Evolutionary conservation across 192 early-diverging fungal species (phyloP), one percentile per base, ranked within the genome.

Genomic region (Coemansia sp.): DNA sequence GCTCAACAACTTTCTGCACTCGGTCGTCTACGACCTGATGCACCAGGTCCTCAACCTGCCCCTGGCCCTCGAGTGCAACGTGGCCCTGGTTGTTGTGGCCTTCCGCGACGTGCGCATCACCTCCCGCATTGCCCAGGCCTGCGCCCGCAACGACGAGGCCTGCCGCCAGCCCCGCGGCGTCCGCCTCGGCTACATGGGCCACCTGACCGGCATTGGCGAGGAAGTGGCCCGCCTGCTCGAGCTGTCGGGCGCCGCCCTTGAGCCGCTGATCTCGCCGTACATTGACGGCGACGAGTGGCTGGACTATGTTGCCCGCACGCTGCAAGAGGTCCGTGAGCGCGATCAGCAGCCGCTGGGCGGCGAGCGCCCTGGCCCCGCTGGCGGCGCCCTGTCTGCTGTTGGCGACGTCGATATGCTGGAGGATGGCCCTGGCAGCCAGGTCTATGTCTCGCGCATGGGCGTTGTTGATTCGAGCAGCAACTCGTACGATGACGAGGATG

Each of bases 1-100:
- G 27, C 96, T 95, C 86, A 99, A 99, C 75, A 99, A 99, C 77
- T 94, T 99, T 65, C 60, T 99, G 53, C 96, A 99, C 60, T 91
- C 90, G 18, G 94, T 99, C 21, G 91, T 96, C 1, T 99, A 96
- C 64, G 96, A 99, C 62, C 94, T 98, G 82, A 81, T 98, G 57
- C 92, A 93, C 57, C 96, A 99, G 68, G 86, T 96, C 23, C 91
- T 95, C 51, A 94, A 96, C 63, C 84, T 91, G 27, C 91, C 87
- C 21, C 83, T 92, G 73, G 83, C 67, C 32, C 43, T 77, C 14
- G 80, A 69, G 38, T 78, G 67, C 47, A 84, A 82, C 38, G 65
- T 77, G 13, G 70, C 68, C 13, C 75, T 82, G 16, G 71, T 78
- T 3, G 65, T 82, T 34, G 78, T 83, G 29, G 80, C 91, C 0